These are phyloP conservation scores for Chlamydomonas sp. DNA, from an alignment of 139 green algal genomes.

Conservation along the genomic window DNA sequence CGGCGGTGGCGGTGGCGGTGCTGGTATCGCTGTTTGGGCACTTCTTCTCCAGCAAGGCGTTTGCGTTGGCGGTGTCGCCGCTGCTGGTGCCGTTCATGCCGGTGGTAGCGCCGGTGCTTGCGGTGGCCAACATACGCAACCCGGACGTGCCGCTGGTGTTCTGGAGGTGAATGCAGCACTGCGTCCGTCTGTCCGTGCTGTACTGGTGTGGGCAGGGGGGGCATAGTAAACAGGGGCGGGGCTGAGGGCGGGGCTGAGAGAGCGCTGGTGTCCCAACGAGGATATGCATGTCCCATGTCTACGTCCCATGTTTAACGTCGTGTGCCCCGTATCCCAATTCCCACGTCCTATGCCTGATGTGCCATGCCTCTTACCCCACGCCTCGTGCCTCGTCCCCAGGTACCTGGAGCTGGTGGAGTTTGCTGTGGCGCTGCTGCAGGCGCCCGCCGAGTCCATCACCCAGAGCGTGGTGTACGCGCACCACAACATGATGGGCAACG, in stretches of 20 bases:
- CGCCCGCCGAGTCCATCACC: slow-evolving; percentile 43
- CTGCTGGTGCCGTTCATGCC: slow-evolving; percentile 41
- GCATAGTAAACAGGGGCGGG: no score
- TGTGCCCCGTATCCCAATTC: no score
- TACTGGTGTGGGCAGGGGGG: neutral
- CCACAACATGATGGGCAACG: slow-evolving; percentile 31
- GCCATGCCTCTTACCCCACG: no score
- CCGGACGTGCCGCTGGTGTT: slow-evolving; percentile 46
- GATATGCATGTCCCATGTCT: no score
- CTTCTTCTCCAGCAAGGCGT: slow-evolving; percentile 27
- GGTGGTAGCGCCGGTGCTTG: slow-evolving; percentile 41
- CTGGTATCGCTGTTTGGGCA: slow-evolving; percentile 23
- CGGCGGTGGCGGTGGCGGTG: slow-evolving; percentile 8
- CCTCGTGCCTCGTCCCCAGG: neutral
- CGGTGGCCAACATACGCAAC: slow-evolving; percentile 46
- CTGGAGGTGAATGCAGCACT: slow-evolving; percentile 37
- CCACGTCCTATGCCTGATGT: no score
- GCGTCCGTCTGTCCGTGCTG: neutral
- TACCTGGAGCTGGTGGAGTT: slow-evolving; percentile 63
- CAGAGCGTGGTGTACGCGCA: slow-evolving; percentile 49
- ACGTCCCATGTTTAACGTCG: no score
- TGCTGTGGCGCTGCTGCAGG: slow-evolving; percentile 47
- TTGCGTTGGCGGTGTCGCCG: slow-evolving; percentile 2
- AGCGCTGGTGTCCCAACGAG: no score
- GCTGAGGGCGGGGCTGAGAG: no score